Evolutionary conservation across 306 rosid genomes (phyloP).

Genomic region (Cicer bijugum): DNA sequence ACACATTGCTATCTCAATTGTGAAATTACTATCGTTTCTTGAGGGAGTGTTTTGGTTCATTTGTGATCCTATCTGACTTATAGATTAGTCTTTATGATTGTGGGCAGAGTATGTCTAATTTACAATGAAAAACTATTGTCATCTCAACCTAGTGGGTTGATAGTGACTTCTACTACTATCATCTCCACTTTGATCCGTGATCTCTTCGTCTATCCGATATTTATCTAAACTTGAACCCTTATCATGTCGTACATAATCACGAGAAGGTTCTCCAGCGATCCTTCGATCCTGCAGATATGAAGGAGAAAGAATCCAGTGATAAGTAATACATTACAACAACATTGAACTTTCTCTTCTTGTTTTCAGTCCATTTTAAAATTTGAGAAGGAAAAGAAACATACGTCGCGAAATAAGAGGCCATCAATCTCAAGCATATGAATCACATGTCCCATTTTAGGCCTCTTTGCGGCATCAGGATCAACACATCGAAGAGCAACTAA

Average conservation of each 20-base stretch:
- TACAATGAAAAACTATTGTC: constrained; percentile 36
- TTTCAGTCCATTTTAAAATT: background rate
- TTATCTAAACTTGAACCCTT: constrained; percentile 51
- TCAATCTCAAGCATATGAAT: constrained; percentile 99
- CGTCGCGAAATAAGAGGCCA: constrained; percentile 75
- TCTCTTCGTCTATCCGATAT: constrained; percentile 57
- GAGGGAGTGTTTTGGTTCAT: too few species aligned
- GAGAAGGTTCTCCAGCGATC: constrained; percentile 57
- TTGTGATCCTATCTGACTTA: too few species aligned
- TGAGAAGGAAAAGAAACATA: constrained; percentile 44
- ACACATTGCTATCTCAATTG: constrained; percentile 47
- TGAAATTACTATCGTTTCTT: constrained; percentile 57
- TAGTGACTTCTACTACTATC: constrained; percentile 52
- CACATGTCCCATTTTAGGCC: constrained; percentile 97
- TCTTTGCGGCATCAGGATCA: constrained; percentile 90
- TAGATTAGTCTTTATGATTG: too few species aligned
- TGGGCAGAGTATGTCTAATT: too few species aligned
- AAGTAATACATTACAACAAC: constrained; percentile 17
- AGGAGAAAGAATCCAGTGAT: constrained; percentile 4
- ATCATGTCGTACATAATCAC: constrained; percentile 53
- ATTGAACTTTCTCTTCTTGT: constrained; percentile 11
- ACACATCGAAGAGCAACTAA: constrained; percentile 95
- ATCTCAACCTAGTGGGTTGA: constrained; percentile 68
- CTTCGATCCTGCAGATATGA: constrained; percentile 63
- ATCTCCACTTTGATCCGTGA: constrained; percentile 67